A percentile compares a stretch with the other conserved stretches of the same genome.
Evolutionary conservation across 1,284 basidiomycete genomes (phyloP).

Genomic region (Cutaneotrichosporon sp.): DNA sequence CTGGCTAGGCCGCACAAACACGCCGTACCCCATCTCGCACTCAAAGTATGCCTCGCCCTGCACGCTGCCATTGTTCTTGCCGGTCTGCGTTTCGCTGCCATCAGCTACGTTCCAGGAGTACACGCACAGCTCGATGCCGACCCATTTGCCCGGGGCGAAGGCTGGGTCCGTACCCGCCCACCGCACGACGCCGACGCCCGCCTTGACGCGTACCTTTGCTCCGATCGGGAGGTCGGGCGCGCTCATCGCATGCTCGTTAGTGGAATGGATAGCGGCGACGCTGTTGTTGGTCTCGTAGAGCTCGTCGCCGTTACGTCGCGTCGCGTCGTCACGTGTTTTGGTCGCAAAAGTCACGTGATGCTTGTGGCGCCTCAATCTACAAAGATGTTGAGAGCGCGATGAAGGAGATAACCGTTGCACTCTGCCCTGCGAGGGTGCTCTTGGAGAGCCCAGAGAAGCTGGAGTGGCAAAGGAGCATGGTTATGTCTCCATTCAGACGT

Average conservation of each 20-base stretch:
- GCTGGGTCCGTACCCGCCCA: conserved; percentile 75
- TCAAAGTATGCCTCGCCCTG: conserved; percentile 78
- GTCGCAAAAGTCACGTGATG: no score
- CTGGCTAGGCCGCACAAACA: conserved; percentile 86
- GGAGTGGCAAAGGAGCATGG: no score
- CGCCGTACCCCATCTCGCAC: conserved; percentile 70
- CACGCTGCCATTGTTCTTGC: conserved; percentile 95
- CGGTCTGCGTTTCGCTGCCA: conserved; percentile 56
- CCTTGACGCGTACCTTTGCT: conserved; percentile 60
- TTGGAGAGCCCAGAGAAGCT: no score
- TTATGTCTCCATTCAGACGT: no score
- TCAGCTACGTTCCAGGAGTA: background rate
- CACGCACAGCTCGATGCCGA: conserved; percentile 76
- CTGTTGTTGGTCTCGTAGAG: no score
- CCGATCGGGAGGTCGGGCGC: conserved; percentile 39
- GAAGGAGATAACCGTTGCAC: no score
- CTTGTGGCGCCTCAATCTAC: no score
- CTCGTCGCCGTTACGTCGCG: background rate
- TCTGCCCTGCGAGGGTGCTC: no score
- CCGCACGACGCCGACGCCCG: conserved; percentile 76
- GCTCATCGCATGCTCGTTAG: conserved; percentile 25
- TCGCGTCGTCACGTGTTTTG: conserved; percentile 3
- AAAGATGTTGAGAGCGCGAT: no score
- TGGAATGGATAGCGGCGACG: background rate
- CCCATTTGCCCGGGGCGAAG: conserved; percentile 88